These are phyloP conservation scores for Chalciporus piperatus DNA, from an alignment of 768 basidiomycete genomes.

Conservation along the genomic window DNA sequence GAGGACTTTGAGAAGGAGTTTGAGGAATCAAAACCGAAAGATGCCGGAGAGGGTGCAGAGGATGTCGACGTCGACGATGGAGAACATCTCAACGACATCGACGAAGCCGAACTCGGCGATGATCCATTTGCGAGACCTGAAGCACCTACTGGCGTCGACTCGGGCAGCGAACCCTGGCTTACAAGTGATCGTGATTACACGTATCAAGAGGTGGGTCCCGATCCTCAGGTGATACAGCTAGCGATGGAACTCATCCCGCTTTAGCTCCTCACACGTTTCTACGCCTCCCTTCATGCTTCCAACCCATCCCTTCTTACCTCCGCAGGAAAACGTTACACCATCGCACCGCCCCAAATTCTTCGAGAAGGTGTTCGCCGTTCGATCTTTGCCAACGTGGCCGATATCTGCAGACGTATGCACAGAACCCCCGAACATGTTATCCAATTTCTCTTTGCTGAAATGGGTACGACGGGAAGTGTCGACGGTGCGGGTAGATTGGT, in stretches of 20 bases:
- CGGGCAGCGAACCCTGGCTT: conserved; percentile 86
- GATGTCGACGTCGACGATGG: conserved; percentile 59
- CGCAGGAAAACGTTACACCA: conserved; percentile 91
- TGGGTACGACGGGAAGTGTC: conserved; percentile 96
- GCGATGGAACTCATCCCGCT: neutral
- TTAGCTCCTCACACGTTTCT: conserved; percentile 92
- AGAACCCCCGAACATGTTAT: conserved; percentile 97
- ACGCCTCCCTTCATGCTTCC: conserved; percentile 84
- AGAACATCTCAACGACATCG: conserved; percentile 63
- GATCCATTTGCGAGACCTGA: conserved; percentile 73
- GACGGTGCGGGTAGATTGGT: conserved; percentile 90
- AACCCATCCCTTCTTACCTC: conserved; percentile 89
- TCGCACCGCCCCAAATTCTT: conserved; percentile 91
- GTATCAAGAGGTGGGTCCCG: conserved; percentile 78
- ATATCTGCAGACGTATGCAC: conserved; percentile 99
- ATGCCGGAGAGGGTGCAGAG: conserved; percentile 55
- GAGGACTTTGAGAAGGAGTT: conserved; percentile 95
- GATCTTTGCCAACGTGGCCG: conserved; percentile 93
- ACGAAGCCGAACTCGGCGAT: conserved; percentile 85
- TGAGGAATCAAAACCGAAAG: conserved; percentile 65
- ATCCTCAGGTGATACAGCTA: neutral
- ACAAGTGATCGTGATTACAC: conserved; percentile 92
- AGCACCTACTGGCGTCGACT: conserved; percentile 59
- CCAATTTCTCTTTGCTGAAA: conserved; percentile 93
- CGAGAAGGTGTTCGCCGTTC: conserved; percentile 97